These are phyloP conservation scores for Notholithocarpus densiflorus DNA, from an alignment of 306 rosid genomes.

Conservation along the genomic window DNA sequence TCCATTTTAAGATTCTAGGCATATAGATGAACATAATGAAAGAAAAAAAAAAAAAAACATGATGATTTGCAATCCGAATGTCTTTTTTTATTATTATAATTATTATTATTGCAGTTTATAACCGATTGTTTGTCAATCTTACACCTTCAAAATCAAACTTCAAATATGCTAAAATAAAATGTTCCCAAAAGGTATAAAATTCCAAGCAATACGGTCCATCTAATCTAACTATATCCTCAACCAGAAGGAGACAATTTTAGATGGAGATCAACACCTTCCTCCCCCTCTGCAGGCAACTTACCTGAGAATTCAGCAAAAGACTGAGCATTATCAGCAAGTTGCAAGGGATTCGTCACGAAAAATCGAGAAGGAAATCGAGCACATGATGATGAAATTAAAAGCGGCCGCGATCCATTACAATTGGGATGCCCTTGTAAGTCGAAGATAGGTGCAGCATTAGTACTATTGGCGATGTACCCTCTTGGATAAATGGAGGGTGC, in stretches of 20 bases:
- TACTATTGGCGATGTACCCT: neutral
- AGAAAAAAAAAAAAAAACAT: neutral
- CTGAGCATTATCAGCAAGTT: neutral
- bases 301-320: neutral
- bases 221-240: neutral
- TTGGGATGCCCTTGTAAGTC: neutral
- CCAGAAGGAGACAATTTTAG: slow-evolving; percentile 48
- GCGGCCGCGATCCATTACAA: neutral
- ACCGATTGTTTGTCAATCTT: neutral
- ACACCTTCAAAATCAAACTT: neutral
- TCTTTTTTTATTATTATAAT: neutral
- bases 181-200: neutral
- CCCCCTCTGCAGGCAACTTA: slow-evolving; percentile 18
- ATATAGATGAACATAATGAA: neutral
- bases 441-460: neutral
- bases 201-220: neutral
- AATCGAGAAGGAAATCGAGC: slow-evolving; percentile 11
- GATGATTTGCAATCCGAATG: neutral
- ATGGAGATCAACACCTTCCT: slow-evolving; percentile 52
- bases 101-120: neutral
- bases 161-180: neutral
- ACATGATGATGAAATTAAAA: slow-evolving; percentile 2
- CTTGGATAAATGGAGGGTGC: slow-evolving; percentile 7
- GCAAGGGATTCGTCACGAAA: slow-evolving; percentile 13
- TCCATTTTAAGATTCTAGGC: no score